Evolutionary conservation across 2,329 filamentous ascomycete species (phyloP).

Genomic region (Ascomycota sp.): DNA sequence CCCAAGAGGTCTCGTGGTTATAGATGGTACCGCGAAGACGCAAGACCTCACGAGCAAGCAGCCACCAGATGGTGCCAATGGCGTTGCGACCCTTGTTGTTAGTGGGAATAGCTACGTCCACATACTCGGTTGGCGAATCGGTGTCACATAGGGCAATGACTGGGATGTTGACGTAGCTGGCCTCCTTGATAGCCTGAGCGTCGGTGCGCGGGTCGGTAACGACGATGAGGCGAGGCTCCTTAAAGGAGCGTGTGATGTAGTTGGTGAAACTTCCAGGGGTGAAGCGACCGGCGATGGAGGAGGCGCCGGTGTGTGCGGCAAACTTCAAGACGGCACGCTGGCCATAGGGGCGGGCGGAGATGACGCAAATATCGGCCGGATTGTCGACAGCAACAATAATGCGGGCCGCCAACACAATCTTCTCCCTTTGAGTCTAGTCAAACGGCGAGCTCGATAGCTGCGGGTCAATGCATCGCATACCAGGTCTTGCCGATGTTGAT

Average conservation of each 20-base stretch:
- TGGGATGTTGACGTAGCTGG: slow-evolving; percentile 99
- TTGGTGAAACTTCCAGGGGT: slow-evolving; percentile 99
- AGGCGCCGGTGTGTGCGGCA: slow-evolving; percentile 92
- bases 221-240: slow-evolving; percentile 98
- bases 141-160: slow-evolving; percentile 98
- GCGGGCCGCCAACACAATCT: slow-evolving; percentile 95
- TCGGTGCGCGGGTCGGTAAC: slow-evolving; percentile 99
- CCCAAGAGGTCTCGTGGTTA: slow-evolving; percentile 92
- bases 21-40: slow-evolving; percentile 93
- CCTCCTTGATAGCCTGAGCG: slow-evolving; percentile 99
- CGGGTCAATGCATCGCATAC: slow-evolving; percentile 23
- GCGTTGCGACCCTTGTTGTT: slow-evolving; percentile 99
- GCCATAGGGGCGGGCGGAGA: slow-evolving; percentile 97
- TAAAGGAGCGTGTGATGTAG: slow-evolving; percentile 99
- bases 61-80: slow-evolving; percentile 98
- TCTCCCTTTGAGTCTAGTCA: slow-evolving; percentile 48
- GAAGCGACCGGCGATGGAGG: slow-evolving; percentile 97
- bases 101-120: slow-evolving; percentile 98
- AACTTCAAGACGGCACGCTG: slow-evolving; percentile 99
- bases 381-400: slow-evolving; percentile 99
- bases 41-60: slow-evolving; percentile 98
- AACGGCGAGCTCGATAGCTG: too few species aligned
- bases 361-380: slow-evolving; percentile 97
- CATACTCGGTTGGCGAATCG: slow-evolving; percentile 98
- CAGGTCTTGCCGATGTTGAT: slow-evolving; percentile 99